Evolutionary conservation across 805 yeast genomes (phyloP).

Genomic region (Myxozyma kluyveri): DNA sequence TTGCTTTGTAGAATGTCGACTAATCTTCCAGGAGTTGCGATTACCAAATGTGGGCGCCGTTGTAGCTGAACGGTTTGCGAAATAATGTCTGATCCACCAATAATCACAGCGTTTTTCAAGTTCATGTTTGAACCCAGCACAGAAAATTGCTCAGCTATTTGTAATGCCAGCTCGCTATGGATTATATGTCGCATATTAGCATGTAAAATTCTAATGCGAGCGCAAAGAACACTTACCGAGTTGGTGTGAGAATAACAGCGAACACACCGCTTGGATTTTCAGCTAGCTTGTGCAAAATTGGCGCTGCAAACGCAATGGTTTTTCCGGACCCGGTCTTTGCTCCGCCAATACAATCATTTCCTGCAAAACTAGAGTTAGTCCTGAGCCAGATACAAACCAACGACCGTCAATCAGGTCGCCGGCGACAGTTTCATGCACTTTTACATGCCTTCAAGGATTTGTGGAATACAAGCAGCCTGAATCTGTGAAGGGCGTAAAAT

Average conservation of each 20-base stretch:
- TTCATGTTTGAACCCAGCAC: slow-evolving; percentile 91
- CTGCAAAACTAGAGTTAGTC: slow-evolving; percentile 18
- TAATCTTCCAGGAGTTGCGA: slow-evolving; percentile 95
- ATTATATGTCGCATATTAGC: background rate
- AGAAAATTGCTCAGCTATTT: slow-evolving; percentile 92
- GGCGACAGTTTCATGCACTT: background rate
- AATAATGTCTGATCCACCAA: slow-evolving; percentile 95
- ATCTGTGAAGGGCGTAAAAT: slow-evolving; percentile 81
- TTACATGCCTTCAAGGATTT: slow-evolving; percentile 57
- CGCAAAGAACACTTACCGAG: slow-evolving; percentile 33
- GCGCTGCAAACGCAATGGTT: slow-evolving; percentile 96
- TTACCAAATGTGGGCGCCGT: slow-evolving; percentile 84
- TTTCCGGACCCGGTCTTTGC: slow-evolving; percentile 98
- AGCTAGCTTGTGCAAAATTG: slow-evolving; percentile 92
- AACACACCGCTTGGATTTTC: slow-evolving; percentile 91
- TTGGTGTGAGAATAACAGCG: slow-evolving; percentile 85
- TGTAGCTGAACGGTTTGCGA: slow-evolving; percentile 80
- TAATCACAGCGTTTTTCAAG: slow-evolving; percentile 74
- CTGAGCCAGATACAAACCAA: background rate
- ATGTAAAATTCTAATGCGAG: background rate
- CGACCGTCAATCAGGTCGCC: background rate
- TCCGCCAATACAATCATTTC: slow-evolving; percentile 94
- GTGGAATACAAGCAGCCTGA: slow-evolving; percentile 85
- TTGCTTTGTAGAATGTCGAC: slow-evolving; percentile 87
- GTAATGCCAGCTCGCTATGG: slow-evolving; percentile 91